A percentile compares a stretch with the other conserved stretches of the same genome.
Conservation (phyloP, 805 yeast genomes). For the Saccharomycopsis babjevae region DNA sequence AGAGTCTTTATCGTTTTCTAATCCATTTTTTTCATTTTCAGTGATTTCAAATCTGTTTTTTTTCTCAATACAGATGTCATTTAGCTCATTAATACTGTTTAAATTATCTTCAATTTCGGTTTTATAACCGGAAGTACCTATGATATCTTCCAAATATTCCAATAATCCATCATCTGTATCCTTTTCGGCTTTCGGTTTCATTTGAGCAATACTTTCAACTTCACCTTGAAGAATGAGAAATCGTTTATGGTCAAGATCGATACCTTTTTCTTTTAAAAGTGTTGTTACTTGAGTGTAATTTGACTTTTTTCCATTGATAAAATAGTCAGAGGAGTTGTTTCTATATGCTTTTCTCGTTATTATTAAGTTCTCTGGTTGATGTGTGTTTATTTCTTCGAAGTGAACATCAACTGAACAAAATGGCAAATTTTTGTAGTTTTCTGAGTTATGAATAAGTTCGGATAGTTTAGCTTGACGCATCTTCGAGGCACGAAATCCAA, state of each 20-base stretch:
- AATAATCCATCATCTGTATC: constrained; percentile 88
- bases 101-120: constrained; percentile 57
- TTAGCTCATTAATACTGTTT: constrained; percentile 56
- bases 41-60: constrained; percentile 70
- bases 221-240: constrained; percentile 95
- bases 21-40: constrained; percentile 55
- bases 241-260: constrained; percentile 90
- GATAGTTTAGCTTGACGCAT: constrained; percentile 95
- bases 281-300: constrained; percentile 70
- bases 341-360: constrained; percentile 72
- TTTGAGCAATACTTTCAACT: constrained; percentile 95
- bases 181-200: constrained; percentile 93
- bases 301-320: constrained; percentile 58
- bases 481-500: constrained; percentile 92
- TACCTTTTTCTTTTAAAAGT: constrained; percentile 68
- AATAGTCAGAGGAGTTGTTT: constrained; percentile 71
- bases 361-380: constrained; percentile 43
- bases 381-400: constrained; percentile 48
- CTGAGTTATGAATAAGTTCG: constrained; percentile 88
- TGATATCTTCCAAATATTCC: constrained; percentile 92
- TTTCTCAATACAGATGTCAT: constrained; percentile 73
- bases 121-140: constrained; percentile 86
- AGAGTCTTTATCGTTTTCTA: constrained; percentile 54
- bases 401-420: constrained; percentile 88
- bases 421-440: constrained; percentile 49